Evolutionary conservation across 1,139 yeast species (phyloP), one percentile per base, ranked within the genome.

Genomic region (Kodamaea derodonti): DNA sequence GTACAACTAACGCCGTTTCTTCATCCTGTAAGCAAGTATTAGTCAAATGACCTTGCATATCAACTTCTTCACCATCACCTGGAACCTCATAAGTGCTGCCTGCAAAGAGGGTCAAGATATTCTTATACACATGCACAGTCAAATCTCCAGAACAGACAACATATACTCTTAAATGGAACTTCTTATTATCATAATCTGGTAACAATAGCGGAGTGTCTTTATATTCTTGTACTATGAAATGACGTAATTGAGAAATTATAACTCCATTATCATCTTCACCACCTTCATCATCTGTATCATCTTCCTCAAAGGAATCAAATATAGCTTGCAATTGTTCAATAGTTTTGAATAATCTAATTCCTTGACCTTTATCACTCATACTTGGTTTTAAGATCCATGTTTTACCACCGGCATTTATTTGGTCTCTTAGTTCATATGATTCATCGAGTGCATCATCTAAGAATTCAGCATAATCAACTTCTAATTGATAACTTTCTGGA

Each of bases 361-460:
- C 98, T 56, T 92, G 97, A 9, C 96, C 98, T 53, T 92, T 82
- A 52, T 92, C 98, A 50, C 95, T 84, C 97, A 92, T 88, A 46
- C 95, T 80, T 10, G 98, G 98, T 53, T 92, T 92, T 49, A 92
- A 67, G 32, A 92, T 92, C 90, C 94, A 92, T 35, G 82, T 74
- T 44, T 73, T 76, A n/a, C 69, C 72, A 14, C 77, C 78, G 4
- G 58, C 54, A 35, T 83, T 81, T 24, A 92, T 65, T 46, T 84
- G 95, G 30, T 82, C 82, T 37, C 95, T 66, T 37, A 92, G 67
- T 52, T 92, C 98, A 62, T 84, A 88, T 28, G 86, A 80, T 48
- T 92, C 98, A 55, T 90, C 97, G 30, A 92, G 67, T 0, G 96
- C 75, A 54, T 92, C 98, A 49, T 92, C 97, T 36, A 92, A 65